Conservation (phyloP, 208 protist species). For the Wallacemonas collosoma region DNA sequence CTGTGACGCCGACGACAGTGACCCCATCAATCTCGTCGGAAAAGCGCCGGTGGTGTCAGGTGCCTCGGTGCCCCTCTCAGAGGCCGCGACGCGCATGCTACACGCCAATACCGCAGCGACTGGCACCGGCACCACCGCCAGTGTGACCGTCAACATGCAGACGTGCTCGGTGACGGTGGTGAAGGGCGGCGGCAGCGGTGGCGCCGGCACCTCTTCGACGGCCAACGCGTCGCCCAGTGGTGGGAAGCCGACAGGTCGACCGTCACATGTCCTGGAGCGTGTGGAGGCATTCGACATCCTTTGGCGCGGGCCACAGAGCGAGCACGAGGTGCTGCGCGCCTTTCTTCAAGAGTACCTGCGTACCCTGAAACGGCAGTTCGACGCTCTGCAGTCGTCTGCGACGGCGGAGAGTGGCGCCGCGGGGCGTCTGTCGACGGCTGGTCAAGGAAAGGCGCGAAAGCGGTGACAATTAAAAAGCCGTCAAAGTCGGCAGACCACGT, state of each 20-base stretch:
- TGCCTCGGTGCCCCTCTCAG: constrained; percentile 4
- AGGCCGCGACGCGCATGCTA: constrained; percentile 2
- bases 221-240: neutral
- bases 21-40: constrained; percentile 9
- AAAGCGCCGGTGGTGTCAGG: neutral
- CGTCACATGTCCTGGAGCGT: constrained; percentile 18
- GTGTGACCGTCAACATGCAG: constrained; percentile 2
- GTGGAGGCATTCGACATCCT: constrained; percentile 60
- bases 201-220: neutral
- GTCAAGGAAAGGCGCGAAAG: neutral
- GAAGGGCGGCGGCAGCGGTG: neutral
- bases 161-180: constrained; percentile 7
- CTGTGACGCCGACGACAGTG: neutral
- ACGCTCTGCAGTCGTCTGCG: constrained; percentile 18
- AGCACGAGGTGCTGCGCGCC: constrained; percentile 49
- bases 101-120: neutral
- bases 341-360: constrained; percentile 47
- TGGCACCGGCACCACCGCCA: neutral
- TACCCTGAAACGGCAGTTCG: constrained; percentile 31
- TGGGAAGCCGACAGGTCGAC: too few species aligned
- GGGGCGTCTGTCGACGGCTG: constrained; percentile 13
- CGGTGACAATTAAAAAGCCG: neutral
- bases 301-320: constrained; percentile 41
- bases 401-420: constrained; percentile 13
- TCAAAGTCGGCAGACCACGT: too few species aligned